Evolutionary conservation across 495 filamentous ascomycete genomes (phyloP).

Genomic region (Trichodelitschia bisporula): DNA sequence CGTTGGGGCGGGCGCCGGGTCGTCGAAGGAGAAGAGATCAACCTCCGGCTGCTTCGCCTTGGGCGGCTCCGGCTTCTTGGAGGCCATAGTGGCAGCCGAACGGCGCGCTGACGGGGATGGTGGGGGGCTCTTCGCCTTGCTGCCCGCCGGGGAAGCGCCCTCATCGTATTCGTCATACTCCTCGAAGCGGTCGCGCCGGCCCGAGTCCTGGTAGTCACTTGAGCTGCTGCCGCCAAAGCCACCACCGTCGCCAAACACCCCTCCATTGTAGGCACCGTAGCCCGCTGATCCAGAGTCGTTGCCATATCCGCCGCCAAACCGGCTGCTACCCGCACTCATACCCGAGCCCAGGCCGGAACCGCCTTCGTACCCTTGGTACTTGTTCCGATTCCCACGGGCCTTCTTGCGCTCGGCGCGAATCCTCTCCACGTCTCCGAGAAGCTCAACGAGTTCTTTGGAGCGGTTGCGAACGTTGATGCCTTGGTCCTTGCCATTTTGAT

Average conservation of each 20-base stretch:
- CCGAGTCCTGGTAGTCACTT: constrained; percentile 43
- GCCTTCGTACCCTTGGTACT: constrained; percentile 85
- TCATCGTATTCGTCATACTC: constrained; percentile 96
- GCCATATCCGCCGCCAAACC: constrained; percentile 49
- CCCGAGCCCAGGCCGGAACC: constrained; percentile 34
- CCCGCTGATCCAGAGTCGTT: constrained; percentile 35
- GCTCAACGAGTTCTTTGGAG: constrained; percentile 81
- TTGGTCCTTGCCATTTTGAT: constrained; percentile 91
- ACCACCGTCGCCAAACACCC: constrained; percentile 80
- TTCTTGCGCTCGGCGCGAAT: constrained; percentile 92
- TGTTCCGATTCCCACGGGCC: constrained; percentile 64
- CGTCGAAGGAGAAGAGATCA: constrained; percentile 76
- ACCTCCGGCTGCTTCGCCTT: constrained; percentile 67
- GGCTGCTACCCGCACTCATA: constrained; percentile 24
- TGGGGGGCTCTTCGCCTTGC: constrained; percentile 16
- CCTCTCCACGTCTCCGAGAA: constrained; percentile 78
- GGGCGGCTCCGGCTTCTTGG: constrained; percentile 32
- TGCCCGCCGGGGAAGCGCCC: constrained; percentile 22
- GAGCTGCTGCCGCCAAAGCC: constrained; percentile 64
- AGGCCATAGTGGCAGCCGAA: constrained; percentile 12
- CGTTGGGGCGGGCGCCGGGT: constrained; percentile 22
- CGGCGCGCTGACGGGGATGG: constrained; percentile 17
- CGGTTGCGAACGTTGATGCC: constrained; percentile 94
- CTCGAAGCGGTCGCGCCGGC: constrained; percentile 56
- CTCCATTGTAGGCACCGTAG: constrained; percentile 67